A percentile compares a stretch with the other conserved stretches of the same genome.
Conservation (phyloP, 129 eudicot genomes). For the Pittosporum tobira region DNA sequence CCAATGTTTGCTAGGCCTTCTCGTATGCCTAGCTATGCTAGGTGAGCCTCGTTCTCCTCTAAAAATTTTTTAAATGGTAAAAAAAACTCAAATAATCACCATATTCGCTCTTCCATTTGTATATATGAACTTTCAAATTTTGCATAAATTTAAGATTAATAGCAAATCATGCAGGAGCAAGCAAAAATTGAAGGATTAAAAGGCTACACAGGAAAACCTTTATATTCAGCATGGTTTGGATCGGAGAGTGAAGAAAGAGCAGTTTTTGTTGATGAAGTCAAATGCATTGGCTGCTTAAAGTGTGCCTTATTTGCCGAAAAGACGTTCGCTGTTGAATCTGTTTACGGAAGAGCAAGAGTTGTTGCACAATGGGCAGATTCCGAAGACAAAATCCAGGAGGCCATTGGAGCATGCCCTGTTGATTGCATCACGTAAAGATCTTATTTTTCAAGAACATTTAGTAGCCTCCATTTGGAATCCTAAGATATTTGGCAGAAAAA, state of each 20-base stretch:
- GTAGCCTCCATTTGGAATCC: too few species aligned
- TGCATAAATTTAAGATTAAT: not conserved
- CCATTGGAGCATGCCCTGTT: slow-evolving; percentile 83
- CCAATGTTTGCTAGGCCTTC: not conserved
- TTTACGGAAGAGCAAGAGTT: slow-evolving; percentile 90
- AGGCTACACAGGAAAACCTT: slow-evolving; percentile 88
- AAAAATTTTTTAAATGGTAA: not conserved
- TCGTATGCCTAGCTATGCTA: not conserved
- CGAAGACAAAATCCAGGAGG: slow-evolving; percentile 56
- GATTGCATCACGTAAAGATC: slow-evolving; percentile 87
- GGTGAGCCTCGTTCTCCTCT: too few species aligned
- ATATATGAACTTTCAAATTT: too few species aligned
- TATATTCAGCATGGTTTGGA: slow-evolving; percentile 77
- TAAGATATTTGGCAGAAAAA: not conserved
- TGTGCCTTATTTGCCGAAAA: slow-evolving; percentile 77
- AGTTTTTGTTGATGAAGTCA: slow-evolving; percentile 82
- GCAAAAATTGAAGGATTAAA: slow-evolving; percentile 54
- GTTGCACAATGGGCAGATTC: slow-evolving; percentile 94
- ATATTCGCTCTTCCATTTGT: not conserved
- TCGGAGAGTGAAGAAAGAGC: slow-evolving; percentile 70
- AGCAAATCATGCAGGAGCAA: slow-evolving; percentile 42
- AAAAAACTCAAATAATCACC: not conserved
- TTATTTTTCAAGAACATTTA: not conserved
- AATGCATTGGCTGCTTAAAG: slow-evolving; percentile 90
- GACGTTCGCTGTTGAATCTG: slow-evolving; percentile 79